phyloP scores from a whole-genome alignment of 305 asterid genomes.

The Solanum aculeatissimum region DNA sequence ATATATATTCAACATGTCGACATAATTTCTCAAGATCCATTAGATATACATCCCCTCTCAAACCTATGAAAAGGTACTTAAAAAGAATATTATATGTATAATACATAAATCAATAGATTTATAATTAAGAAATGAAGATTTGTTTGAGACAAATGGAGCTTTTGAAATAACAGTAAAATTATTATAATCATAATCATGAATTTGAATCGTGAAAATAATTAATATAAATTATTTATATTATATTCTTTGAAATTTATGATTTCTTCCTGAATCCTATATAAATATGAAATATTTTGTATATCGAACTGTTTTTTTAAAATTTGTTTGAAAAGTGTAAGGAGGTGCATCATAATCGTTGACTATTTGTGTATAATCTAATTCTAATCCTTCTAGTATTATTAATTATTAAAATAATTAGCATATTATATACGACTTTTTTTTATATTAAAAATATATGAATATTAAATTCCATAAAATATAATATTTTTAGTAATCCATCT shows the following conservation, averaged over 20 bases:
- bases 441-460: neutral
- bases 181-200: too few relatives aligned
- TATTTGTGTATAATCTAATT: neutral
- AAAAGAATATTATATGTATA: neutral
- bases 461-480: neutral
- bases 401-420: neutral
- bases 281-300: fast-evolving
- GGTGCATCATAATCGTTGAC: neutral
- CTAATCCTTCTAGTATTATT: neutral
- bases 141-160: too few relatives aligned
- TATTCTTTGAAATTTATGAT: fast-evolving
- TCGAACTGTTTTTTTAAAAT: fast-evolving
- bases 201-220: too few relatives aligned
- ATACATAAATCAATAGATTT: neutral
- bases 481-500: neutral
- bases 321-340: neutral
- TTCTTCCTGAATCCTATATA: fast-evolving
- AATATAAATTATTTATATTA: too few relatives aligned
- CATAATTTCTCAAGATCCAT: neutral
- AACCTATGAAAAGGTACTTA: neutral
- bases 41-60: neutral
- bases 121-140: neutral
- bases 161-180: neutral
- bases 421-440: neutral
- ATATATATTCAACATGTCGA: neutral